Conservation (phyloP, 371 early-diverging fungal species). For the Saksenaea oblongispora region DNA sequence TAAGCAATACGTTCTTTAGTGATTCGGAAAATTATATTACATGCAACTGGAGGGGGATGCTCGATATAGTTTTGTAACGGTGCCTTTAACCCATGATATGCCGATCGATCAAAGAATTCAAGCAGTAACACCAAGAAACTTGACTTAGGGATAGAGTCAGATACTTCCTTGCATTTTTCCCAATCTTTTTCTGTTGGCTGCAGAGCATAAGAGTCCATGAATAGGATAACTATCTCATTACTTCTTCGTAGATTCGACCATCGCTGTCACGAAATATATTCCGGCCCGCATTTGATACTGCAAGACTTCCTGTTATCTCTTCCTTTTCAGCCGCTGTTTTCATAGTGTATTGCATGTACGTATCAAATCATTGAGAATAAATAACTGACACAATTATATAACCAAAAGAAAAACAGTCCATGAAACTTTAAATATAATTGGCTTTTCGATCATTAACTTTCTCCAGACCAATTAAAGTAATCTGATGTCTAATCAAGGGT, state of each 20-base stretch:
- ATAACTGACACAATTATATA: too few species aligned
- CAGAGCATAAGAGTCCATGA: too few species aligned
- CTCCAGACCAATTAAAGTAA: too few species aligned
- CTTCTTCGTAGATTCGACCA: not conserved
- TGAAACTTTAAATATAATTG: too few species aligned
- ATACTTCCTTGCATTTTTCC: not conserved
- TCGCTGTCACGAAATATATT: not conserved
- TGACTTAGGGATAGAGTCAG: not conserved
- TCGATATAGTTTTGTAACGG: constrained; percentile 8
- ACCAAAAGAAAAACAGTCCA: too few species aligned
- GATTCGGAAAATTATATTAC: not conserved
- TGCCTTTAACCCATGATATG: not conserved
- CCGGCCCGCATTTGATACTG: not conserved
- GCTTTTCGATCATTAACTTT: too few species aligned
- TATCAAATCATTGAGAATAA: too few species aligned
- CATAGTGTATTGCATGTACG: too few species aligned
- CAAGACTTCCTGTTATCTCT: not conserved
- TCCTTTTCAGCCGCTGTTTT: too few species aligned
- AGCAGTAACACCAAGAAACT: not conserved
- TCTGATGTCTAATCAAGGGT: too few species aligned
- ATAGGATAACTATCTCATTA: not conserved
- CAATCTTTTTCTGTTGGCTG: not conserved
- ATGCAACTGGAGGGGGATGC: not conserved
- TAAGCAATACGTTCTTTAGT: too few species aligned
- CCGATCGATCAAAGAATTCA: not conserved